Conservation (phyloP, 2,329 filamentous ascomycete species). For the Pseudopithomyces chartarum region DNA sequence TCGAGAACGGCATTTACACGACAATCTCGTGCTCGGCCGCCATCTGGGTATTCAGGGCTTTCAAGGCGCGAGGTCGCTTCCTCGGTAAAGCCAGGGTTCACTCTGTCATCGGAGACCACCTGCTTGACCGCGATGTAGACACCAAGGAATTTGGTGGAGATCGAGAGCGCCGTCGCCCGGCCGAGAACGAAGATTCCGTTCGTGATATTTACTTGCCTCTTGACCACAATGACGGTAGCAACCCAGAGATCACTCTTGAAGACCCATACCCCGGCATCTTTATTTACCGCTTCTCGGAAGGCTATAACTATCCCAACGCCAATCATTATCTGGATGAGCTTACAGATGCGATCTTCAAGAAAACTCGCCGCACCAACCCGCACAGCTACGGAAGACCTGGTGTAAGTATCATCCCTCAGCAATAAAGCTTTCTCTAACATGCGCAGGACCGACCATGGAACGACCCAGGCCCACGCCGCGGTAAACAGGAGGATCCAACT, state of each 20-base stretch:
- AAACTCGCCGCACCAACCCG: slow-evolving; percentile 78
- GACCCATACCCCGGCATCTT: slow-evolving; percentile 91
- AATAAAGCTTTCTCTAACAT: slow-evolving; percentile 1
- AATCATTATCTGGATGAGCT: slow-evolving; percentile 82
- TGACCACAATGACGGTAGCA: slow-evolving; percentile 84
- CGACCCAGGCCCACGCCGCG: slow-evolving; percentile 76
- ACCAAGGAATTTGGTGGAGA: slow-evolving; percentile 22
- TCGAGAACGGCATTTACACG: slow-evolving; percentile 91
- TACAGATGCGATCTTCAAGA: slow-evolving; percentile 49
- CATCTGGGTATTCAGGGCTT: slow-evolving; percentile 79
- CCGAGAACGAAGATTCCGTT: slow-evolving; percentile 50
- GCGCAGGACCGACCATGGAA: slow-evolving; percentile 87
- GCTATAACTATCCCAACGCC: slow-evolving; percentile 95
- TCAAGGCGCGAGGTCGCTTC: slow-evolving; percentile 83
- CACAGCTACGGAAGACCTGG: slow-evolving; percentile 60
- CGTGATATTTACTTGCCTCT: slow-evolving; percentile 88
- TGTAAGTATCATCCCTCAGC: slow-evolving; percentile 23
- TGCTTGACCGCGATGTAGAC: slow-evolving; percentile 55
- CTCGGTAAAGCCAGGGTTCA: slow-evolving; percentile 84
- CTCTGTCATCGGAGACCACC: slow-evolving; percentile 80
- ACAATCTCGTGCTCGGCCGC: slow-evolving; percentile 79
- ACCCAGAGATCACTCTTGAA: slow-evolving; percentile 77
- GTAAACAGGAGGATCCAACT: slow-evolving; percentile 49
- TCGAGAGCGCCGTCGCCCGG: slow-evolving; percentile 21
- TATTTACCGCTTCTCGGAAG: slow-evolving; percentile 94